Conservation (phyloP, 179 eudicot genomes). For the Beta lomatogona region DNA sequence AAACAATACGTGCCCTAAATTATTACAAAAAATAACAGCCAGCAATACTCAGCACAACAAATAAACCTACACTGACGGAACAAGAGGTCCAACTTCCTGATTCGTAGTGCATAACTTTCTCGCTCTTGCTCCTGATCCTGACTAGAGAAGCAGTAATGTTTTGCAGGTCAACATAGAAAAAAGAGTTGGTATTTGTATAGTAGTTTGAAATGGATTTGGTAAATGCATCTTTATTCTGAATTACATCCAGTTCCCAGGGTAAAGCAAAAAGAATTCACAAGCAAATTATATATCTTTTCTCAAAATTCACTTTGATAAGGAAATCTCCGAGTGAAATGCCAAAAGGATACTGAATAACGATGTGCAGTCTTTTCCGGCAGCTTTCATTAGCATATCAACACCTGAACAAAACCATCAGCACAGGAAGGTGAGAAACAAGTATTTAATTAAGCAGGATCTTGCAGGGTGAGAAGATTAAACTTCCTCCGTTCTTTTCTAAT, state of each 20-base stretch:
- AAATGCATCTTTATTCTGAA: not conserved
- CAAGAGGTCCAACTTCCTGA: not conserved
- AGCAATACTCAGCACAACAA: too few species aligned
- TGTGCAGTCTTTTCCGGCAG: constrained; percentile 95
- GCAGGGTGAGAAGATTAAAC: not conserved
- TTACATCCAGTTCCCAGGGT: not conserved
- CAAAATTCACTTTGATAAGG: not conserved
- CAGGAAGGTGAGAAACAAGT: constrained; percentile 1
- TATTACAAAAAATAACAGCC: not conserved
- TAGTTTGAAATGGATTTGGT: not conserved
- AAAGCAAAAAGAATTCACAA: not conserved
- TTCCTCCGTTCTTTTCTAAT: too few species aligned
- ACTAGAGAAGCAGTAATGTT: too few species aligned
- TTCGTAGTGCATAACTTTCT: not conserved
- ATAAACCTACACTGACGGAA: too few species aligned
- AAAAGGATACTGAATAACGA: constrained; percentile 96
- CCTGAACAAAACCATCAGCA: constrained; percentile 46
- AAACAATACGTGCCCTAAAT: not conserved
- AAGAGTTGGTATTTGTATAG: too few species aligned
- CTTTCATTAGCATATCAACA: constrained; percentile 90
- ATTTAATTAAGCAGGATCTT: not conserved
- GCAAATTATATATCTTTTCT: not conserved
- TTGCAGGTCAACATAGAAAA: too few species aligned
- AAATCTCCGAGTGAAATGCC: not conserved
- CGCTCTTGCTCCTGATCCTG: too few species aligned